These are phyloP conservation scores for Pinus albicaulis DNA, from an alignment of 75 land plant genomes.

Conservation along the genomic window DNA sequence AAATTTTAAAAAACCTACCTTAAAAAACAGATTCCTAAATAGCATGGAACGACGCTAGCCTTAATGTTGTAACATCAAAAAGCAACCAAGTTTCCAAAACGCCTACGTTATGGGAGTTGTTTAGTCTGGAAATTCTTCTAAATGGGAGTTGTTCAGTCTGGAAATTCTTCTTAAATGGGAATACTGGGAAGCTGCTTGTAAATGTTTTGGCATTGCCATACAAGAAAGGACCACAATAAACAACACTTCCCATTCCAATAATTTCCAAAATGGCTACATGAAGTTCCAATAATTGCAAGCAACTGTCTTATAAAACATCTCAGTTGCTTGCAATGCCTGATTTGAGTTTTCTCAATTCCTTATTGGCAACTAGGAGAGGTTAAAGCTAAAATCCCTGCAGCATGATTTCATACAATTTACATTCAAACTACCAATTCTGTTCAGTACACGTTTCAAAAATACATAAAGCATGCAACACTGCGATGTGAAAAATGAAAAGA, in stretches of 20 bases:
- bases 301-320: background rate
- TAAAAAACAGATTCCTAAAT: background rate
- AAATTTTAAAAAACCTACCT: background rate
- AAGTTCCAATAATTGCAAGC: no score
- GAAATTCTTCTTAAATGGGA: background rate
- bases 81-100: background rate
- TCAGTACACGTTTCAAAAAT: background rate
- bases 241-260: background rate
- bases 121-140: background rate
- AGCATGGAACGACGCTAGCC: background rate
- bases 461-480: background rate
- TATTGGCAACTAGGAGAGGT: background rate
- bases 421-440: background rate
- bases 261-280: background rate
- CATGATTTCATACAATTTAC: background rate
- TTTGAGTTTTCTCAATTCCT: background rate
- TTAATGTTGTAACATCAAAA: background rate
- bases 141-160: background rate
- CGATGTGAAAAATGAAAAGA: background rate
- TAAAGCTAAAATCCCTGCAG: background rate
- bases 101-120: background rate
- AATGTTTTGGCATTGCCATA: background rate
- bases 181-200: background rate
- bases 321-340: background rate
- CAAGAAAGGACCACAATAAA: background rate